Conservation (phyloP, 148 eudicot species). For the Camellia lanceoleosa region DNA sequence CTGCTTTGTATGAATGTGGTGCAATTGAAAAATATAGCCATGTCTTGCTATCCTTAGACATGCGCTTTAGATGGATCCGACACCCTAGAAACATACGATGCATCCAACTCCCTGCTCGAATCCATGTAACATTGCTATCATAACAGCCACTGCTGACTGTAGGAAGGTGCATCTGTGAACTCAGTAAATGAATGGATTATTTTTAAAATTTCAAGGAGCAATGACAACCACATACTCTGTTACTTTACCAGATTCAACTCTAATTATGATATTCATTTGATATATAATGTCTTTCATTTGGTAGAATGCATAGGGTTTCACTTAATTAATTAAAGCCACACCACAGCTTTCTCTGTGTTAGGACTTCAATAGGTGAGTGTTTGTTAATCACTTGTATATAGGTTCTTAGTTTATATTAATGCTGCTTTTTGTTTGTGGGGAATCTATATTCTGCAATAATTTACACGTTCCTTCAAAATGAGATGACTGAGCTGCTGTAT, state of each 20-base stretch:
- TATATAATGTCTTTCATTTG: slow-evolving; percentile 2
- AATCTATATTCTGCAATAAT: neutral
- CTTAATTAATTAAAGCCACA: neutral
- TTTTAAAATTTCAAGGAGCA: neutral
- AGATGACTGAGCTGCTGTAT: neutral
- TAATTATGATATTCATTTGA: neutral
- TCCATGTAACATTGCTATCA: too few relatives aligned
- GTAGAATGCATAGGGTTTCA: neutral
- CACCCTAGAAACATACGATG: too few relatives aligned
- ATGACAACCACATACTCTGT: neutral
- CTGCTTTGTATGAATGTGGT: too few relatives aligned
- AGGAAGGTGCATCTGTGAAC: neutral
- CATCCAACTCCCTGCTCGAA: too few relatives aligned
- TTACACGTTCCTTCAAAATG: neutral
- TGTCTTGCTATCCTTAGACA: too few relatives aligned
- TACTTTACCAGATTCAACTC: slow-evolving; percentile 1
- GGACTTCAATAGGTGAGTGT: neutral
- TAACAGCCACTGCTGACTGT: neutral
- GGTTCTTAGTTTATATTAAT: neutral
- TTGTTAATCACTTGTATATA: too few relatives aligned
- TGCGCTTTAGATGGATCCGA: too few relatives aligned
- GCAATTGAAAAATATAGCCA: too few relatives aligned
- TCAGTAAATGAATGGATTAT: too few relatives aligned
- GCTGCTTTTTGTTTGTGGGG: slow-evolving; percentile 2
- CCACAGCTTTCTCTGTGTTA: neutral